Base-by-base conservation (phyloP, 2,329 filamentous ascomycete genomes). In the Phialophora tarda region DNA sequence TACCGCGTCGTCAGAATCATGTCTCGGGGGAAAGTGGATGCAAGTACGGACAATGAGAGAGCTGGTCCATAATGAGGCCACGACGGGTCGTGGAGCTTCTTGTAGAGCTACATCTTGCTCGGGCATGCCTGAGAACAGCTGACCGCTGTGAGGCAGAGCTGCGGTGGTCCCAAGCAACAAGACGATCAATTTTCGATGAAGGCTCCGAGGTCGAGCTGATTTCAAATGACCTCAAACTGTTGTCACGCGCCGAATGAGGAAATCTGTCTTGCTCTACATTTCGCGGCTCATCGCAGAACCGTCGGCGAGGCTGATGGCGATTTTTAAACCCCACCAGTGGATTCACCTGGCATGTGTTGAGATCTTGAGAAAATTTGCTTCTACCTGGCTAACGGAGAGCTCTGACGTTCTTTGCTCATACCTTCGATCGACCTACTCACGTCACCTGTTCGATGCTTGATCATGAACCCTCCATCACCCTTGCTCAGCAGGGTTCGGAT, bases 11-110 rank as follows among this genome's bases (percentile, higher is more conserved):
- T 65, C 51, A 65, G 62, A 66, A 59, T 34, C 48, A 28, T 54
- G 12, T 17, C 24, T 23, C 8, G 38, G 17, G 24, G n/a, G 32
- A 30, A 38, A 62, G 32, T 44, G 30, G 44, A 26, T n/a, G 65
- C 78, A 68, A n/a, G 61, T 11, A 70, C 68, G 38, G 50, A 69
- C 67, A 41, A 70, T 63, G 47, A 81, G 74, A 30, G 80, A 82
- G 68, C 79, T 76, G 47, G 78, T 80, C 80, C 80, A 82, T 24
- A 78, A 73, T 32, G 79, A 78, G 68, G 76, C 75, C 70, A 78
- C 78, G 73, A 77, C 71, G 66, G 77, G 73, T 48, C 34, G 47
- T 54, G 64, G 54, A 63, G 66, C 65, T 66, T 68, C 59, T 28
- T 53, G 32, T 24, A 59, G 55, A 47, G 41, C 61, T 68, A 70